Percentiles rank a stretch among this genome's conserved stretches.
Evolutionary conservation across 2,329 filamentous ascomycete genomes (phyloP).

Genomic region (Esteya vermicola): DNA sequence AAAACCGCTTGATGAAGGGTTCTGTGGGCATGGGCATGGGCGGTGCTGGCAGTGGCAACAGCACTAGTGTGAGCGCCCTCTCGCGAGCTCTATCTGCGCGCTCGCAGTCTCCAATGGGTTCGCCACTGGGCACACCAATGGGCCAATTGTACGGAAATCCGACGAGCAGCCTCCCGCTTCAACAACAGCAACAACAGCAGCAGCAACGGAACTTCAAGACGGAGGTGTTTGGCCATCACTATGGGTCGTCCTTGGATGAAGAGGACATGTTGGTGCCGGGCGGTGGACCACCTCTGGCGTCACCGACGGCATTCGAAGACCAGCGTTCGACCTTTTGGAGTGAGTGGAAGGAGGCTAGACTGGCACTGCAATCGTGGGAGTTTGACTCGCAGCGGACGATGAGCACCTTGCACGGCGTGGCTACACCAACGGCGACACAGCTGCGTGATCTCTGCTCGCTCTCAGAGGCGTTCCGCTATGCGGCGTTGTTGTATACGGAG

Average conservation of each 20-base stretch:
- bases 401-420: constrained; percentile 18
- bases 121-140: constrained; percentile 11
- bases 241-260: constrained; percentile 39
- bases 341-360: constrained; percentile 72
- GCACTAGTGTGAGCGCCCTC: constrained; percentile 5
- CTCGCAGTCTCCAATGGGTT: constrained; percentile 22
- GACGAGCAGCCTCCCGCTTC: constrained; percentile 16
- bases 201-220: constrained; percentile 22
- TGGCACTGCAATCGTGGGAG: constrained; percentile 67
- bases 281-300: constrained; percentile 14
- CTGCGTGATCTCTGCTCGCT: constrained; percentile 65
- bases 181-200: constrained; percentile 12
- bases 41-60: background rate
- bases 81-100: constrained; percentile 13
- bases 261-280: constrained; percentile 30
- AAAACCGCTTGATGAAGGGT: constrained; percentile 43
- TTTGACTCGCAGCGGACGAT: constrained; percentile 45
- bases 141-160: constrained; percentile 24
- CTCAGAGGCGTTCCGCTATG: constrained; percentile 81
- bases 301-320: constrained; percentile 38
- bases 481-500: constrained; percentile 79
- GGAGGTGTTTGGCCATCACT: constrained; percentile 35
- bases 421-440: constrained; percentile 41
- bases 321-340: constrained; percentile 59
- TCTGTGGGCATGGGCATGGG: constrained; percentile 6